These are phyloP conservation scores for barley (Hordeum vulgare) DNA, from an alignment of 176 grass and related monocot genomes.

Conservation along the genomic window DNA sequence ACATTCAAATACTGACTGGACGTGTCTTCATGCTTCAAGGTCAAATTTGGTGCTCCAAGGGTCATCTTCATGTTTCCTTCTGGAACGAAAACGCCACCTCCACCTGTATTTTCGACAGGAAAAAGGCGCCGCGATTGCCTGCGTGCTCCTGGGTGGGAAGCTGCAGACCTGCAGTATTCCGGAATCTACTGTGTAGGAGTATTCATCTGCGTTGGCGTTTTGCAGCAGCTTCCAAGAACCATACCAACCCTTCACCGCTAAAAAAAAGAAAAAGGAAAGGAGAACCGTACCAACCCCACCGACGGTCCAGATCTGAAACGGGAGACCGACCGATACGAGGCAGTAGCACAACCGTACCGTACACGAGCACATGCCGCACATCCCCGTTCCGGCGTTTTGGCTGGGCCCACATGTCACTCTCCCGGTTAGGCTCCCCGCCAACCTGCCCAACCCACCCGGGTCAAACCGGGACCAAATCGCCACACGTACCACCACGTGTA, in stretches of 20 bases:
- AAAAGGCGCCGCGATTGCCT: not conserved
- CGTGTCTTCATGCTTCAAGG: too few relatives aligned
- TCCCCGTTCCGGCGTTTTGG: not conserved
- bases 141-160: not conserved
- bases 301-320: conserved; percentile 14
- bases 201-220: not conserved
- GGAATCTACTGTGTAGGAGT: not conserved
- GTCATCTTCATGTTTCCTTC: too few relatives aligned
- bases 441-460: conserved; percentile 13
- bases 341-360: not conserved
- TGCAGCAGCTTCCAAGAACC: not conserved
- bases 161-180: not conserved
- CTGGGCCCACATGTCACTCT: conserved; percentile 18
- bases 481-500: too few relatives aligned
- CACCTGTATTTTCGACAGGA: not conserved
- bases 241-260: not conserved
- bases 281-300: not conserved
- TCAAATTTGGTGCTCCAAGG: too few relatives aligned
- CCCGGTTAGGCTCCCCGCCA: conserved; percentile 23
- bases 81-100: not conserved
- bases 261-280: not conserved
- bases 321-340: not conserved
- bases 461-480: conserved; percentile 2
- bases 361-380: not conserved
- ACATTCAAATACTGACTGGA: too few relatives aligned